Evolutionary conservation across 352 stramenopile species (phyloP), one percentile per base, ranked within the genome.

Genomic region (Phytopythium helicoides): DNA sequence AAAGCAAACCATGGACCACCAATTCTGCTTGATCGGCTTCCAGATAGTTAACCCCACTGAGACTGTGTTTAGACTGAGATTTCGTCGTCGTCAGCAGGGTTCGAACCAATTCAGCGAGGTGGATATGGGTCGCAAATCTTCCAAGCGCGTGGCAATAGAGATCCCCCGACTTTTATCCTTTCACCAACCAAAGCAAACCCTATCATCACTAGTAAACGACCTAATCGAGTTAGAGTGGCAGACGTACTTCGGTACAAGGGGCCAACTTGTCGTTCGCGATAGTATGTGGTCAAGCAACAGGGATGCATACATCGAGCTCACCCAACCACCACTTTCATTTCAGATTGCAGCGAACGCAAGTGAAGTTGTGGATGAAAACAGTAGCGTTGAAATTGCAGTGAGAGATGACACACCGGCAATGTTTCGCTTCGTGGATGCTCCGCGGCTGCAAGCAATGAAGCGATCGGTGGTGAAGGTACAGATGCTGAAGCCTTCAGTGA

Each of bases 31-130:
- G 26, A 56, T 86, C 21, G 47, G 83, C 6, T 60, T 87, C 7
- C 66, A 92, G 19, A 48, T 92, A 2, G 57, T 69, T 23, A 92
- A 92, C 56, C 81, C 76, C 1, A 89, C 78, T 0, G 78, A 89
- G 65, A 92, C 78, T 6, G 71, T 68, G 3, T 91, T 91, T 58
- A 58, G 59, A 22, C 69, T 91, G 7, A 62, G 67, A 7, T 46
- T 88, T 21, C 62, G 51, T 8, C 42, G 45, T 36, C 34, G 38
- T 47, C 9, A 18, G 14, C 12, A 40, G 11, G 31, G 6, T 26
- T 18, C 11, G n/a, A 21, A 31, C 14, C 41, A 19, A 28, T 55
- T 46, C 31, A 56, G 66, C 45, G 64, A 75, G 23, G 60, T 73
- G 9, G 69, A 82, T 49, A 79, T 86, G 40, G 67, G 61, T 37